Percentiles rank a stretch among this genome's conserved stretches.
Evolutionary conservation across 1,284 basidiomycete genomes (phyloP).

Genomic region (Moniliophthora roreri): DNA sequence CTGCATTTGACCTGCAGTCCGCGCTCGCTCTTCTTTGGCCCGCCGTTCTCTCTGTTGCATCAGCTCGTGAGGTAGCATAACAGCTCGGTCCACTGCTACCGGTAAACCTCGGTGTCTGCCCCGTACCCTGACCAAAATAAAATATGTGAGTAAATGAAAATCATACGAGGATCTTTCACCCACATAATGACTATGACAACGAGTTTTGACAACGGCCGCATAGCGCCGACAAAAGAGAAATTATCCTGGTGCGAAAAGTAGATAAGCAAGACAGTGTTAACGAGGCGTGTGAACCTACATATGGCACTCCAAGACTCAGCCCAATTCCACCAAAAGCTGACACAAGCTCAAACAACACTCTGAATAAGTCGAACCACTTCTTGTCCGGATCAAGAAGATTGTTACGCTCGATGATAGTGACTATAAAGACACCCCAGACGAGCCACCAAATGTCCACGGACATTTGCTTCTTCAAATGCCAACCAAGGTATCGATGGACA

Average conservation of each 20-base stretch:
- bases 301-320: constrained; percentile 67
- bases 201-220: constrained; percentile 70
- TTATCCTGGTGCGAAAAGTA: constrained; percentile 39
- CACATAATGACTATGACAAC: constrained; percentile 77
- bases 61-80: constrained; percentile 48
- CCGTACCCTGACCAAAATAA: constrained; percentile 39
- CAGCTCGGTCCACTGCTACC: constrained; percentile 70
- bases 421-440: constrained; percentile 60
- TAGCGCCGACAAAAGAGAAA: constrained; percentile 64
- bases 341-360: constrained; percentile 64
- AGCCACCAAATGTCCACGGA: constrained; percentile 59
- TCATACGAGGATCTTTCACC: constrained; percentile 10
- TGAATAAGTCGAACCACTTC: constrained; percentile 69
- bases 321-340: constrained; percentile 73
- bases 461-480: constrained; percentile 71
- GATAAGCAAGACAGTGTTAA: background rate
- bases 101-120: constrained; percentile 76
- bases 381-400: constrained; percentile 55
- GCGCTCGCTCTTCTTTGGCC: background rate
- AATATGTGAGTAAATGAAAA: constrained; percentile 7
- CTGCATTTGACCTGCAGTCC: background rate
- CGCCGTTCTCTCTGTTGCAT: constrained; percentile 16
- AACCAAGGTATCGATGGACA: constrained; percentile 40
- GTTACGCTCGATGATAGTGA: constrained; percentile 69
- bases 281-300: constrained; percentile 29